phyloP scores from a whole-genome alignment of 768 basidiomycete species.

The Antrodiella citrinella region DNA sequence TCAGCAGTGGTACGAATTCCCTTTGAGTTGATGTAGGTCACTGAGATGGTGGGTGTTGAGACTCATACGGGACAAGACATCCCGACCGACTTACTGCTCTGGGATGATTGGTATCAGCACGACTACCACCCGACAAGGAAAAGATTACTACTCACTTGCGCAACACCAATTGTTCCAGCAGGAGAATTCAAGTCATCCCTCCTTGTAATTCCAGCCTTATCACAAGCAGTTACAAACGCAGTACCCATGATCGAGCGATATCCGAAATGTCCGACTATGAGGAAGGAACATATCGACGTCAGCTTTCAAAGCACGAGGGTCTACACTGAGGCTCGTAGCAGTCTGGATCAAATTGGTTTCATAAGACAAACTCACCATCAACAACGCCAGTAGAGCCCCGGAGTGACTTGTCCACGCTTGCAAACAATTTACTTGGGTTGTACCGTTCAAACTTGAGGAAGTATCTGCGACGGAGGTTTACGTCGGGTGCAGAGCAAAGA shows the following conservation, averaged over 20 bases:
- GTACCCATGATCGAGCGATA: conserved; percentile 35
- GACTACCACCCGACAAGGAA: too few relatives aligned
- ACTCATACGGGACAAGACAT: neutral
- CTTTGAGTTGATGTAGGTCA: conserved; percentile 55
- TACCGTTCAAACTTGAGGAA: conserved; percentile 63
- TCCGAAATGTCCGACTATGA: conserved; percentile 53
- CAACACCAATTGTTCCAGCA: conserved; percentile 50
- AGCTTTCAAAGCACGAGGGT: too few relatives aligned
- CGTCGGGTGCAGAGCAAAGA: too few relatives aligned
- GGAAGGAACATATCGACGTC: too few relatives aligned
- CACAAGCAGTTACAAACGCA: conserved; percentile 49
- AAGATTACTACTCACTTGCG: conserved; percentile 43
- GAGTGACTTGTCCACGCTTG: conserved; percentile 35
- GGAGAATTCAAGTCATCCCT: conserved; percentile 50
- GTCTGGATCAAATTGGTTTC: neutral
- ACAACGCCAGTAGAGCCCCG: conserved; percentile 52
- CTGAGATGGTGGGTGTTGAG: conserved; percentile 25
- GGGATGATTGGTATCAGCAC: too few relatives aligned
- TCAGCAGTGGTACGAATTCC: conserved; percentile 55
- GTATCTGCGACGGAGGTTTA: too few relatives aligned
- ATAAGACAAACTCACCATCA: conserved; percentile 19
- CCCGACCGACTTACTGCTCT: too few relatives aligned
- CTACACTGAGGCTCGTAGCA: neutral
- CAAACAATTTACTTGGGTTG: conserved; percentile 40
- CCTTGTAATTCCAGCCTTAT: conserved; percentile 41